Base-by-base conservation (phyloP, 2,329 filamentous ascomycete genomes). In the Sclerotiophoma versabilis region DNA sequence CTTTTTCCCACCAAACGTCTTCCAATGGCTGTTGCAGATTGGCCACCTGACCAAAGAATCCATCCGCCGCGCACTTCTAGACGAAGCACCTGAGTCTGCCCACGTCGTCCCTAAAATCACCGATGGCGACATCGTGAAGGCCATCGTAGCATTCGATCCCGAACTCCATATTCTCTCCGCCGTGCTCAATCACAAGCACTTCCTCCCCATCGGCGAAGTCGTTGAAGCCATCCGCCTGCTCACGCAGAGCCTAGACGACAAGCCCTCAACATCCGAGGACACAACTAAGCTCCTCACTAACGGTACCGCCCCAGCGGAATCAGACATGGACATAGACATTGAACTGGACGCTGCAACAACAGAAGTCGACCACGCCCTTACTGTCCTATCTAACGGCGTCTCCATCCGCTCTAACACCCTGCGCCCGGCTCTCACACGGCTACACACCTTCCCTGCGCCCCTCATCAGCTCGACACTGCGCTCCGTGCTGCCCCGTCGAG, bases 311-410 rank as follows among this genome's bases (percentile, higher is more conserved):
- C 42, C 58, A 19, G 26, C 56, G 20, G 66, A 71, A 20, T 58
- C 65, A 15, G 67, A 67, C 3, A 71, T 74, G 66, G 71, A 74
- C 23, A 54, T 72, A 4, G 70, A 76, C 32, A 58, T 71, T 3
- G 76, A 80, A 57, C 62, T 75, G 5, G 73, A 76, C 30, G 65
- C 72, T 23, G 72, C 74, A 32, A 64, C 71, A 15, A 57, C 85
- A 33, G 87, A 91, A 67, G 81, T 93, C 41, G 83, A 87, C 48
- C 80, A 87, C 53, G 89, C 88, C 4, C 82, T 91, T 57, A 85
- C 86, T 44, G 85, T 89, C 58, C 78, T 92, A 4, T 83, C 86
- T 44, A 82, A 86, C 61, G 86, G 88, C 25, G 83, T 86, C 36
- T 81, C 83, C 57, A 80, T 84, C 48, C 84, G 88, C 26, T 85